phyloP scores from a whole-genome alignment of 2,329 filamentous ascomycete genomes.

The Aspergillus neotritici region DNA sequence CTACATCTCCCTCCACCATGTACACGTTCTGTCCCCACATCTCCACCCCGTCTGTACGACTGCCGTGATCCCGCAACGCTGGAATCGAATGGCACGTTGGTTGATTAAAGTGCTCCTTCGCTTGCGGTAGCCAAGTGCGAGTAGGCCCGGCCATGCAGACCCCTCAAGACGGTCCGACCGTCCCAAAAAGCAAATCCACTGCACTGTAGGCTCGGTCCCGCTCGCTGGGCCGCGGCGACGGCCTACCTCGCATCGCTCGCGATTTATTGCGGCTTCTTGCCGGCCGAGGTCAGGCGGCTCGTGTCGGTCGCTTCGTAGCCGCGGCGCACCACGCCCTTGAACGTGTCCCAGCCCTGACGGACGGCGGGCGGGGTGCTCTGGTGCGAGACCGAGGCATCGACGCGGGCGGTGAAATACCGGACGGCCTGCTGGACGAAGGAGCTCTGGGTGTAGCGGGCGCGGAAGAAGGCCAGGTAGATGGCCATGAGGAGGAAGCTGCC shows the following conservation, averaged over 20 bases:
- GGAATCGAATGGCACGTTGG: too few species aligned
- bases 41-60: too few species aligned
- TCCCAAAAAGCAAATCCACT: too few species aligned
- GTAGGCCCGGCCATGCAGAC: too few species aligned
- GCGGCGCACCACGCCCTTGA: slow-evolving; percentile 68
- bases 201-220: too few species aligned
- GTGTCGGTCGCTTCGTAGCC: slow-evolving; percentile 75
- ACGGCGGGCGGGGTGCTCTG: slow-evolving; percentile 79
- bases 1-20: too few species aligned
- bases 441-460: slow-evolving; percentile 84
- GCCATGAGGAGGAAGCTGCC: slow-evolving; percentile 82
- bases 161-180: too few species aligned
- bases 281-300: slow-evolving; percentile 59
- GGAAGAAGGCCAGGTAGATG: slow-evolving; percentile 87
- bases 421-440: slow-evolving; percentile 84
- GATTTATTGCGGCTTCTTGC: slow-evolving; percentile 47
- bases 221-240: background rate
- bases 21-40: too few species aligned
- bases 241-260: background rate
- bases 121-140: too few species aligned
- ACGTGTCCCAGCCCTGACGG: slow-evolving; percentile 70
- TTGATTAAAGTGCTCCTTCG: too few species aligned
- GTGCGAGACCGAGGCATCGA: slow-evolving; percentile 76
- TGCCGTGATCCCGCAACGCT: too few species aligned
- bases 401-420: slow-evolving; percentile 62